phyloP scores from a whole-genome alignment of 352 stramenopile genomes.

The Chrysophaeum taylorii region DNA sequence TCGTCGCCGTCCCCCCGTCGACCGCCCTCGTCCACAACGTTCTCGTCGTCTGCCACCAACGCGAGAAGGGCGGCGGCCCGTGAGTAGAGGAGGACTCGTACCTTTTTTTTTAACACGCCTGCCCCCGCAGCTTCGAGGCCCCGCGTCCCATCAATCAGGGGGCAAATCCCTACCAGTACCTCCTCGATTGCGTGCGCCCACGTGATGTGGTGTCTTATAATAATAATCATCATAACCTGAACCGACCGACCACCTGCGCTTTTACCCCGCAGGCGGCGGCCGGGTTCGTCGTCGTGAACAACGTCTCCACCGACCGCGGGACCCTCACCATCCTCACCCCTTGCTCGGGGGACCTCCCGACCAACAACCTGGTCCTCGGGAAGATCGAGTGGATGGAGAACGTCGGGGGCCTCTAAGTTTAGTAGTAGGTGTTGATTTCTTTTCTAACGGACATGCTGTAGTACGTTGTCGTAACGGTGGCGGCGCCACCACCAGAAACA shows the following conservation, averaged over 20 bases:
- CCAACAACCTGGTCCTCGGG: not conserved
- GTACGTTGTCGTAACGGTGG: no score
- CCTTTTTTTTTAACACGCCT: no score
- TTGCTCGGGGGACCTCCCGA: constrained; percentile 2
- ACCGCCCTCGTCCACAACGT: not conserved
- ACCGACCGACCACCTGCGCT: no score
- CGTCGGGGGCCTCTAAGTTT: no score
- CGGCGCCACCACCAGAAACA: no score
- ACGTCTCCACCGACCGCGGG: not conserved
- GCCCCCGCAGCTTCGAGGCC: not conserved
- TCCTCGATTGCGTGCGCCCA: constrained; percentile 4
- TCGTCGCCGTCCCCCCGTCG: not conserved
- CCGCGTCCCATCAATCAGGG: no score
- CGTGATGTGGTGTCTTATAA: no score
- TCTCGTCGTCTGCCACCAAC: constrained; percentile 6
- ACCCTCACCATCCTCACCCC: constrained; percentile 2
- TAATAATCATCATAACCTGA: no score
- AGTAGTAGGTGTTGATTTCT: no score
- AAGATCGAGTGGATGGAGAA: constrained; percentile 13
- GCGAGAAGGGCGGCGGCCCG: not conserved
- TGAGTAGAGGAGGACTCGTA: not conserved
- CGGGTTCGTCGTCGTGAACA: constrained; percentile 6
- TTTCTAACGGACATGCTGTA: no score
- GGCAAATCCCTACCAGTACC: not conserved
- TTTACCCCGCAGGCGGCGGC: no score